phyloP scores from a whole-genome alignment of 371 early-diverging fungal genomes.

The Haplosporangium sp. region DNA sequence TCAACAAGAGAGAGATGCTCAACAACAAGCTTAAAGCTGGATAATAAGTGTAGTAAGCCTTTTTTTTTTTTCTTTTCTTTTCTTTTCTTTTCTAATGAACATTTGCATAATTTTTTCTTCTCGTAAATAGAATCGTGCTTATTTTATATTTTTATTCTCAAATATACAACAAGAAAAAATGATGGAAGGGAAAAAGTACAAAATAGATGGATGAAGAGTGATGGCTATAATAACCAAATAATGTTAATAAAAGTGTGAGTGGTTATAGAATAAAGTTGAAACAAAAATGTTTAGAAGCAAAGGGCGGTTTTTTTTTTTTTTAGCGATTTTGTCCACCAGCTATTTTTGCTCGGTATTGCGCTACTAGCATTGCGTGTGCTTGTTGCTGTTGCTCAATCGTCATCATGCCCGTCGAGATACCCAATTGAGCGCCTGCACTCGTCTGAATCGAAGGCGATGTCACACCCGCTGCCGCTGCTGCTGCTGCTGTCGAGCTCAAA shows the following conservation, averaged over 20 bases:
- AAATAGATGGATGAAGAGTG: not conserved
- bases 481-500: slow-evolving; percentile 46
- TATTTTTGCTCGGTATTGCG: slow-evolving; percentile 52
- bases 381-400: slow-evolving; percentile 55
- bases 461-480: slow-evolving; percentile 42
- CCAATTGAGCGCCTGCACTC: slow-evolving; percentile 35
- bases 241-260: not conserved
- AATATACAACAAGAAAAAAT: not conserved
- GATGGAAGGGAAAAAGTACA: not conserved
- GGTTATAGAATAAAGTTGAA: not conserved
- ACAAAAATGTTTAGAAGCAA: not conserved
- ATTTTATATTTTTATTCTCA: slow-evolving; percentile 2
- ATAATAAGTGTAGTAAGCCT: too few species aligned
- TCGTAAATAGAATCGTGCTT: not conserved
- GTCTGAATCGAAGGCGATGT: slow-evolving; percentile 34
- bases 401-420: slow-evolving; percentile 55
- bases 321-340: slow-evolving; percentile 48
- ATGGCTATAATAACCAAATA: not conserved
- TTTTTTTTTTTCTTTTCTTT: too few species aligned
- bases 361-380: slow-evolving; percentile 53
- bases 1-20: slow-evolving; percentile 1
- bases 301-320: not conserved
- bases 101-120: too few species aligned
- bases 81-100: too few species aligned
- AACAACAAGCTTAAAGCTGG: too few species aligned